Conservation (phyloP, 1,284 basidiomycete genomes). For the Xerocomus amazonicus region DNA sequence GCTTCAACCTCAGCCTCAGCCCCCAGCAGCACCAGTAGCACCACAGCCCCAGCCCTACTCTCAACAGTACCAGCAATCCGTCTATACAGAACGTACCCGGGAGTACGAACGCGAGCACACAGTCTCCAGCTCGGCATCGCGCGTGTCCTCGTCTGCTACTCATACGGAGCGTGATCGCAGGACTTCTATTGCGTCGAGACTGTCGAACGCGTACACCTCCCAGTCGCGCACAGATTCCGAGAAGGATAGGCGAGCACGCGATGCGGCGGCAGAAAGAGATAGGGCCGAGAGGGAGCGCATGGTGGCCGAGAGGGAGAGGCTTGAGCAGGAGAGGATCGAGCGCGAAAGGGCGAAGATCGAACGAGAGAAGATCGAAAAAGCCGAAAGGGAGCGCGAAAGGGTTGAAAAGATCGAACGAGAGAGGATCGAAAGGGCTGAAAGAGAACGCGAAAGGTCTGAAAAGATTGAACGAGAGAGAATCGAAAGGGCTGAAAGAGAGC, state of each 20-base stretch:
- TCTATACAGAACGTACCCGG: constrained; percentile 25
- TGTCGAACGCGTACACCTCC: constrained; percentile 14
- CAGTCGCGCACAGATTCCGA: constrained; percentile 25
- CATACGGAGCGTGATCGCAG: constrained; percentile 30
- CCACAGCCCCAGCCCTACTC: background rate
- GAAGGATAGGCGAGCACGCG: constrained; percentile 18
- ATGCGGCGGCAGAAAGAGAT: constrained; percentile 13
- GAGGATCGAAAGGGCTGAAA: background rate
- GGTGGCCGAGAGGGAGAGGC: constrained; percentile 16
- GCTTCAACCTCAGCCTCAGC: background rate
- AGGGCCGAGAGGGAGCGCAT: constrained; percentile 17
- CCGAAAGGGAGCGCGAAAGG: background rate
- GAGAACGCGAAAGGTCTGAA: background rate
- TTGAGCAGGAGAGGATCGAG: constrained; percentile 17
- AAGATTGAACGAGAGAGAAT: background rate
- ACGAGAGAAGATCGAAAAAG: constrained; percentile 3
- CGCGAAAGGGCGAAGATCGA: constrained; percentile 9
- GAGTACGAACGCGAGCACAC: constrained; percentile 26
- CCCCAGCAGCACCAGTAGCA: background rate
- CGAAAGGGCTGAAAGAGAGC: background rate
- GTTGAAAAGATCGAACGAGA: constrained; percentile 8
- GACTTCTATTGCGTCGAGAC: constrained; percentile 21
- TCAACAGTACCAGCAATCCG: constrained; percentile 16
- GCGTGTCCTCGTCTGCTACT: constrained; percentile 22
- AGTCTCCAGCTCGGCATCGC: constrained; percentile 28